These are phyloP conservation scores for Echinochloa phyllopogon DNA, from an alignment of 176 grass and related monocot species.

Conservation along the genomic window DNA sequence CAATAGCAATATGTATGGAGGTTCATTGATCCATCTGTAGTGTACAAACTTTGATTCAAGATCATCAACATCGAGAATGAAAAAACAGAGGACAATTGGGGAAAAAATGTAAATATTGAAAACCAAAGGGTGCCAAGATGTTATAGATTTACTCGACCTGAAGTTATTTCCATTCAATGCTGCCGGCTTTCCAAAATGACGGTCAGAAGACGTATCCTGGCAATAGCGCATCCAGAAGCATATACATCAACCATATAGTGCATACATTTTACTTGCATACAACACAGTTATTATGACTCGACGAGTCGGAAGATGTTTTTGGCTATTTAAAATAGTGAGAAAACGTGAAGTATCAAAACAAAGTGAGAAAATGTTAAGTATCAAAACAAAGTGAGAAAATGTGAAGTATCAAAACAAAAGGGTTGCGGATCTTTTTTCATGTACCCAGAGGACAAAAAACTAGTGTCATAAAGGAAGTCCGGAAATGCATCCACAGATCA, in stretches of 20 bases:
- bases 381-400: not conserved
- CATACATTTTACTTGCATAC: not conserved
- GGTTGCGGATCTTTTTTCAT: not conserved
- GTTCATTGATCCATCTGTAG: constrained; percentile 24
- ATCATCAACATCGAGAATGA: not conserved
- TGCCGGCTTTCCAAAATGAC: constrained; percentile 43
- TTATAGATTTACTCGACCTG: constrained; percentile 45
- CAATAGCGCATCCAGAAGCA: constrained; percentile 40
- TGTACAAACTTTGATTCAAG: not conserved
- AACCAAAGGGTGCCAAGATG: constrained; percentile 10
- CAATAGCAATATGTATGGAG: constrained; percentile 24
- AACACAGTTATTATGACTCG: constrained; percentile 14
- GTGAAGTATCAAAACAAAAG: not conserved
- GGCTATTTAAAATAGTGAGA: constrained; percentile 1
- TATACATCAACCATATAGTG: not conserved
- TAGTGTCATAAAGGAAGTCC: not conserved
- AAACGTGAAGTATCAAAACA: too few species aligned
- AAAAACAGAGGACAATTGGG: not conserved
- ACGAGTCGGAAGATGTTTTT: not conserved
- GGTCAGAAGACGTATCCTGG: constrained; percentile 62
- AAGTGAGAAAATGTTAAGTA: not conserved
- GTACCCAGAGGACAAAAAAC: not conserved
- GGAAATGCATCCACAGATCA: constrained; percentile 17
- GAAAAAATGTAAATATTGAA: not conserved
- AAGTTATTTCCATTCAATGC: constrained; percentile 49